phyloP scores from a whole-genome alignment of 1,139 yeast genomes.

The Hemisphaericaspora subhashii region DNA sequence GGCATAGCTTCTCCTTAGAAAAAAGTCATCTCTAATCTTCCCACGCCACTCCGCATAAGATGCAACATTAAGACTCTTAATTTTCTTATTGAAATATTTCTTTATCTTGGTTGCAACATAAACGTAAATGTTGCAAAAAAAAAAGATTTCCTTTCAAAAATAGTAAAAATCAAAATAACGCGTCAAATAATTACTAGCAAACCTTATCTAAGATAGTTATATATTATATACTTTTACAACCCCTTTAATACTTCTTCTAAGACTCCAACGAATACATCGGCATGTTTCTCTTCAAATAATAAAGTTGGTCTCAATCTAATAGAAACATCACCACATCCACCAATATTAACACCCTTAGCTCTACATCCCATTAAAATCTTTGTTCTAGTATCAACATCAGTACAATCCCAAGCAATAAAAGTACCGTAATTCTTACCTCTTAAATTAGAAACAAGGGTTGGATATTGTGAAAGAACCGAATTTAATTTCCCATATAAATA shows the following conservation, averaged over 20 bases:
- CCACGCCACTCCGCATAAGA: too few species aligned
- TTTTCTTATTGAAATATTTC: too few species aligned
- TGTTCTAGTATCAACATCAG: constrained; percentile 48
- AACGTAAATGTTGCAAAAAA: too few species aligned
- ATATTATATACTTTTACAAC: constrained; percentile 4
- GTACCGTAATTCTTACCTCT: constrained; percentile 72
- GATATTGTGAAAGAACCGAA: constrained; percentile 42
- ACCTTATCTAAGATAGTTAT: background rate
- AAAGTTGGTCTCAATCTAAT: constrained; percentile 73
- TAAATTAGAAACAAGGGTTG: constrained; percentile 48
- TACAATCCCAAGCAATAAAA: constrained; percentile 74
- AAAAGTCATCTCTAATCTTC: too few species aligned
- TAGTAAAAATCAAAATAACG: too few species aligned
- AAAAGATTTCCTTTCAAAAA: too few species aligned
- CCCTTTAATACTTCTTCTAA: constrained; percentile 33
- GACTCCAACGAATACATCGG: constrained; percentile 54
- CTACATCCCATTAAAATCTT: constrained; percentile 50
- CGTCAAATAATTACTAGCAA: too few species aligned
- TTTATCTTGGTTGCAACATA: too few species aligned
- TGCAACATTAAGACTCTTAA: too few species aligned
- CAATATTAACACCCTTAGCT: constrained; percentile 62
- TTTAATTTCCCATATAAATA: constrained; percentile 53
- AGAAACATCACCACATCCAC: constrained; percentile 68
- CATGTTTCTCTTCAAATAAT: constrained; percentile 66
- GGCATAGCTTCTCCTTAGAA: too few species aligned